Evolutionary conservation across 2,329 filamentous ascomycete genomes (phyloP), one percentile per base, ranked within the genome.

Genomic region (Fusarium concolor): DNA sequence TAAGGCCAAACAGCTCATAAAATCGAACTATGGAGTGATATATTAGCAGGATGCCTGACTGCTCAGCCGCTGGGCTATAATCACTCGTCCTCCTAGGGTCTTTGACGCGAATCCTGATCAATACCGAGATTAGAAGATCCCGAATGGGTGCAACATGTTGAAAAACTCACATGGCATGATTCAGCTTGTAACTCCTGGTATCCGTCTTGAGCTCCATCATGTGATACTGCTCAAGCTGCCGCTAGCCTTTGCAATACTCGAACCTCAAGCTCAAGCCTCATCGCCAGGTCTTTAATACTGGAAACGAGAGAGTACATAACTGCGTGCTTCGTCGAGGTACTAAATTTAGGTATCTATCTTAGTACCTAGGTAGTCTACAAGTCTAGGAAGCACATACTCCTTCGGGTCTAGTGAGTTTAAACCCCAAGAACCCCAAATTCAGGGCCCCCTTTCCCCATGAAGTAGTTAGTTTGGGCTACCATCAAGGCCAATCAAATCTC

Each of bases 261-360:
- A 9, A 12, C 15, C 1, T 5, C 5, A 20, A 39, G 22, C 8
- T 11, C 12, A n/a, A 39, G 31, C 6, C 17, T 26, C n/a, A 12
- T 24, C 11, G 24, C 31, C 20, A 39, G 17, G 17, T 18, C 46
- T 49, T 49, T 49, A 49, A 49, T 49, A 49, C 31, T 49, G 26
- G 12, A 38, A 4, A 24, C 6, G 6, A 24, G 4, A 24, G 6
- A 11, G n/a, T 12, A 10, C 22, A 20, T 49, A 7, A 49, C 18
- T 17, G 31, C 31, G 31, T 39, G 22, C 46, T 49, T 4, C 2
- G 7, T 6, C 20, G 12, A 7, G 17, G 5, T 5, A 11, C 22
- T 11, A 7, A 3, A 26, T 15, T 9, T 9, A 39, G 17, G 9
- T 39, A 5, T 6, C 22, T 24, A 24, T 4, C n/a, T n/a, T n/a